Conservation (phyloP, 805 yeast genomes). For the Zygotorulaspora chibaensis region DNA sequence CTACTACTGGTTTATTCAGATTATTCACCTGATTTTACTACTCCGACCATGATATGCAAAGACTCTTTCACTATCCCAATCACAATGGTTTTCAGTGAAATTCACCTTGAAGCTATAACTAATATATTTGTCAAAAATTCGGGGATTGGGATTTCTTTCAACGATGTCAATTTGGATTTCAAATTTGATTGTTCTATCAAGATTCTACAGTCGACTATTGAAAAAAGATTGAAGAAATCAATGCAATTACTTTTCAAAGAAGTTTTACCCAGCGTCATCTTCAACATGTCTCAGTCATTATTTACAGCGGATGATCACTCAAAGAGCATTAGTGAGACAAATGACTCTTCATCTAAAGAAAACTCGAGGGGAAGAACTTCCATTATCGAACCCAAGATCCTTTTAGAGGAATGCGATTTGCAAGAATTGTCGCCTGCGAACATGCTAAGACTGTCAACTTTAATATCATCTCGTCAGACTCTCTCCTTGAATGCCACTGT, state of each 20-base stretch:
- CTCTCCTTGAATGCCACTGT: conserved; percentile 61
- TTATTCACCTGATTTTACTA: conserved; percentile 29
- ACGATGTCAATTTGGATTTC: conserved; percentile 36
- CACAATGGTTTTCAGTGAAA: conserved; percentile 33
- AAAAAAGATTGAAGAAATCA: conserved; percentile 33
- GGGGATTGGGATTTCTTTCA: conserved; percentile 36
- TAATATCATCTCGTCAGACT: conserved; percentile 75
- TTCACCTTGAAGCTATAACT: conserved; percentile 34
- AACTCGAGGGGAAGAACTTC: background rate
- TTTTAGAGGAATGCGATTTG: conserved; percentile 28
- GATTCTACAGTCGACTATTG: conserved; percentile 33
- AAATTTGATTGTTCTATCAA: conserved; percentile 36
- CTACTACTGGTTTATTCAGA: conserved; percentile 28
- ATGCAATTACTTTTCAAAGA: conserved; percentile 35
- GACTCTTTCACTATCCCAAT: conserved; percentile 36
- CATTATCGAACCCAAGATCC: conserved; percentile 14
- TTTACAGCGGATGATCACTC: conserved; percentile 23
- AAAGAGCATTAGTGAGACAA: conserved; percentile 3
- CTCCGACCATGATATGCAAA: conserved; percentile 33
- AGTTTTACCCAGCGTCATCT: conserved; percentile 33
- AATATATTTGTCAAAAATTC: conserved; percentile 33
- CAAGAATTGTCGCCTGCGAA: conserved; percentile 58
- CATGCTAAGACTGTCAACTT: conserved; percentile 59
- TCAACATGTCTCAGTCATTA: conserved; percentile 34
- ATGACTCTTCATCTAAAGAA: conserved; percentile 4